Evolutionary conservation across 176 grass and related monocot genomes (phyloP).

Genomic region (Triticum timopheevii): DNA sequence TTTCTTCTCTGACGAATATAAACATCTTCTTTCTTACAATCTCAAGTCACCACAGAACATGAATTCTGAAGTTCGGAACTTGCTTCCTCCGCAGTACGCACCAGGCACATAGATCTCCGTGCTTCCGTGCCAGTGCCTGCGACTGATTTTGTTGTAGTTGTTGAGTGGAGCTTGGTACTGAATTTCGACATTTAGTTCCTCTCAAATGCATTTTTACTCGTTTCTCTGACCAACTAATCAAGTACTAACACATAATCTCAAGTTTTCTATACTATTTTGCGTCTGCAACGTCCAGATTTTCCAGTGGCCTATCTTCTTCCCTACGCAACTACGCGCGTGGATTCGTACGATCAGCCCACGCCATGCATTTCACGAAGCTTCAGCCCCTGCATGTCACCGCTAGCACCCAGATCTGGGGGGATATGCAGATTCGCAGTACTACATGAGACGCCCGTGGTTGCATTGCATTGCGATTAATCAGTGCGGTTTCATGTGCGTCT

Average conservation of each 20-base stretch:
- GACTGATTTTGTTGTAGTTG: too few relatives aligned
- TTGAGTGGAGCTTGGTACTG: too few relatives aligned
- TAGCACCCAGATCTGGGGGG: background rate
- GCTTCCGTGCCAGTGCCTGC: background rate
- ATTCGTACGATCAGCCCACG: background rate
- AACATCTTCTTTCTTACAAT: background rate
- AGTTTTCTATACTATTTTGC: background rate
- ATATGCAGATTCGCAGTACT: background rate
- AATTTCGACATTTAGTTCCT: too few relatives aligned
- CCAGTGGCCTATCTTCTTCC: too few relatives aligned
- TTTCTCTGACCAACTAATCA: too few relatives aligned
- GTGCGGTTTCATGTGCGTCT: slow-evolving; percentile 33
- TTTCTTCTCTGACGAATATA: background rate
- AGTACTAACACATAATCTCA: too few relatives aligned
- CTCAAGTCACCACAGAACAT: background rate
- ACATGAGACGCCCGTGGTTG: background rate
- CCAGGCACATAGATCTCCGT: background rate
- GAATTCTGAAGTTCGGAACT: background rate
- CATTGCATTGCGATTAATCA: slow-evolving; percentile 28
- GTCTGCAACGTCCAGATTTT: background rate
- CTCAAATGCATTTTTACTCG: too few relatives aligned
- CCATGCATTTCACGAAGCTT: background rate
- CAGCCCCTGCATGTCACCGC: background rate
- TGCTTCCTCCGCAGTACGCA: background rate
- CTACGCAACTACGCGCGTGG: background rate